Base-by-base conservation (phyloP, 257 asterid species). In the Eucommia ulmoides region DNA sequence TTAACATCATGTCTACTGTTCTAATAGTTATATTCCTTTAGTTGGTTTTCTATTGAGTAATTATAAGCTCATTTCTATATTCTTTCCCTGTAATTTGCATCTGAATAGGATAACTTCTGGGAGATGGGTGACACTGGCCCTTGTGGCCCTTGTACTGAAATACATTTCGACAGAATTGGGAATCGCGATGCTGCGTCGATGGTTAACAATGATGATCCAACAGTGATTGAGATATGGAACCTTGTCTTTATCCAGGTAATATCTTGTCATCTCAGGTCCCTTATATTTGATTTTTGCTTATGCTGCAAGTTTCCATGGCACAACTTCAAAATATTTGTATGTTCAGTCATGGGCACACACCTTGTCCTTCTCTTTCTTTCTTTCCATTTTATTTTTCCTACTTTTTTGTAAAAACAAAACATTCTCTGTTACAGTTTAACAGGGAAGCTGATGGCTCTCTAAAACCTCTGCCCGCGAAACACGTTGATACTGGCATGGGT, bases 71-170 rank as follows among this genome's bases (percentile, higher is more conserved):
- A n/a, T n/a, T n/a, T n/a, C n/a, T n/a, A n/a, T n/a, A n/a, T n/a
- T n/a, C n/a, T n/a, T n/a, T n/a, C n/a, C n/a, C n/a, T n/a, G n/a
- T n/a, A n/a, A n/a, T n/a, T n/a, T n/a, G n/a, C n/a, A n/a, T n/a
- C 38, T 61, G 41, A 51, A 54, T 29, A 89, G 97, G 99, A 91
- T 74, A 86, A 91, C 46, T 91, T 91, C 58, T 91, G 99, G 99
- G 99, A 91, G 73, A 91, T 91, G 99, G 99, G 99, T 49, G 99
- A 91, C 73, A 81, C 99, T 14, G 99, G 99, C 41, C 99, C 99
- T 6, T 91, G 99, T 53, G 99, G 99, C 42, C 99, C 99, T 51
- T 91, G 97, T 70, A 81, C 99, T 0, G 99, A 91, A 70, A 75
- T 91, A 56, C 99, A 91, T 64, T 91, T 76, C 50, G 99, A 91